These are phyloP conservation scores for Boletus semigastroideus DNA, from an alignment of 1,284 basidiomycete genomes.

Conservation along the genomic window DNA sequence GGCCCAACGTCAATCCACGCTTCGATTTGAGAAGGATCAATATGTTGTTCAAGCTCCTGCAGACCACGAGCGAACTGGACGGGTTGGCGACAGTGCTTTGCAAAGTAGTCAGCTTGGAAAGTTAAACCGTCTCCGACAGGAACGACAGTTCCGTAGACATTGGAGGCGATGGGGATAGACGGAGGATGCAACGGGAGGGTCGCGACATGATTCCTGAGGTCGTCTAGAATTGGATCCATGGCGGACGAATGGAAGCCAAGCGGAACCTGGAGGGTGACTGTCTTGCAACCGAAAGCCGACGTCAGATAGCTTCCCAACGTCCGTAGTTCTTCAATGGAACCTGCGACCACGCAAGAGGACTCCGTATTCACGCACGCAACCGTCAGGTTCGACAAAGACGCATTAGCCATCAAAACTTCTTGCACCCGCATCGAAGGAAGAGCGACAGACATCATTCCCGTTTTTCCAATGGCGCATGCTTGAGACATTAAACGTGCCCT, in stretches of 20 bases:
- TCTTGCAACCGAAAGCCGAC: constrained; percentile 36
- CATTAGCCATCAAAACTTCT: constrained; percentile 36
- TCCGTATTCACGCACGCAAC: constrained; percentile 65
- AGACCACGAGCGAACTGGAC: constrained; percentile 57
- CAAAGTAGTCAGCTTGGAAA: constrained; percentile 55
- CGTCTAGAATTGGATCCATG: constrained; percentile 55
- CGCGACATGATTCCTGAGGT: constrained; percentile 43
- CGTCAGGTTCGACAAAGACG: constrained; percentile 38
- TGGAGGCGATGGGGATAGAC: constrained; percentile 57
- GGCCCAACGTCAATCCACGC: constrained; percentile 69
- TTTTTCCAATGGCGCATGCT: constrained; percentile 43
- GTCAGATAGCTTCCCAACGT: constrained; percentile 45
- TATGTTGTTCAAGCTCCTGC: constrained; percentile 34
- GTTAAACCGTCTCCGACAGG: constrained; percentile 48
- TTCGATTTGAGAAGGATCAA: constrained; percentile 34
- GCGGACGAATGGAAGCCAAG: constrained; percentile 65
- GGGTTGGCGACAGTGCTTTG: constrained; percentile 58
- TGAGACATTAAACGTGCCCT: constrained; percentile 54
- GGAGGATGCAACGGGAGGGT: constrained; percentile 44
- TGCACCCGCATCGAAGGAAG: constrained; percentile 37
- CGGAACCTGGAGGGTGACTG: constrained; percentile 47
- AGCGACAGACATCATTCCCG: constrained; percentile 62
- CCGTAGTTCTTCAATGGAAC: constrained; percentile 44
- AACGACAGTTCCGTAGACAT: constrained; percentile 53
- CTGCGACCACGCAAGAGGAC: constrained; percentile 56